Evolutionary conservation across 495 filamentous ascomycete species (phyloP).

Genomic region (Aspergillus funiculosus): DNA sequence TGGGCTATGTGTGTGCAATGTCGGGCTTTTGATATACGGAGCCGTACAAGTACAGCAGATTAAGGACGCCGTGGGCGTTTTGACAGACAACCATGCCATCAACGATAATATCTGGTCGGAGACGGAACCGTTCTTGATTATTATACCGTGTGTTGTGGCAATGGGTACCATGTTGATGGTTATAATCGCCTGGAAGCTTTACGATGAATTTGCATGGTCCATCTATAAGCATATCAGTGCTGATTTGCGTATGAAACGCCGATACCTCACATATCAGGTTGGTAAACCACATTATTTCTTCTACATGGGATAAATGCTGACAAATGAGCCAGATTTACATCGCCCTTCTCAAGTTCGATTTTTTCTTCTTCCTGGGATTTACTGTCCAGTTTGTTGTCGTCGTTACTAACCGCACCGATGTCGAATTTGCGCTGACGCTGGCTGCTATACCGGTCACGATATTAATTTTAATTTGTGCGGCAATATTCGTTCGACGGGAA

Average conservation of each 20-base stretch:
- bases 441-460: constrained; percentile 89
- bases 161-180: constrained; percentile 65
- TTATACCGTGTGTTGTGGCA: constrained; percentile 78
- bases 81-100: constrained; percentile 36
- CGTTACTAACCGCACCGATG: constrained; percentile 59
- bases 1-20: constrained; percentile 85
- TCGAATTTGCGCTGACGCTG: constrained; percentile 80
- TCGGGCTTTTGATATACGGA: constrained; percentile 85
- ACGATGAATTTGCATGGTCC: constrained; percentile 98
- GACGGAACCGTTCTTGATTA: constrained; percentile 70
- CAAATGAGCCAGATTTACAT: constrained; percentile 74
- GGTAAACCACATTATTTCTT: constrained; percentile 12
- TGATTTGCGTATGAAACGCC: constrained; percentile 91
- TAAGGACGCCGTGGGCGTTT: constrained; percentile 53
- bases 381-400: constrained; percentile 96
- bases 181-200: constrained; percentile 84
- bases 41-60: constrained; percentile 90
- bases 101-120: constrained; percentile 54
- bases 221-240: constrained; percentile 99
- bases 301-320: constrained; percentile 22
- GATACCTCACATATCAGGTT: constrained; percentile 96
- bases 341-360: constrained; percentile 95
- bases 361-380: constrained; percentile 99
- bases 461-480: constrained; percentile 74
- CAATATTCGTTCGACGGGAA: constrained; percentile 78